Base-by-base conservation (phyloP, 768 basidiomycete genomes). In the Termitomyces heimii region DNA sequence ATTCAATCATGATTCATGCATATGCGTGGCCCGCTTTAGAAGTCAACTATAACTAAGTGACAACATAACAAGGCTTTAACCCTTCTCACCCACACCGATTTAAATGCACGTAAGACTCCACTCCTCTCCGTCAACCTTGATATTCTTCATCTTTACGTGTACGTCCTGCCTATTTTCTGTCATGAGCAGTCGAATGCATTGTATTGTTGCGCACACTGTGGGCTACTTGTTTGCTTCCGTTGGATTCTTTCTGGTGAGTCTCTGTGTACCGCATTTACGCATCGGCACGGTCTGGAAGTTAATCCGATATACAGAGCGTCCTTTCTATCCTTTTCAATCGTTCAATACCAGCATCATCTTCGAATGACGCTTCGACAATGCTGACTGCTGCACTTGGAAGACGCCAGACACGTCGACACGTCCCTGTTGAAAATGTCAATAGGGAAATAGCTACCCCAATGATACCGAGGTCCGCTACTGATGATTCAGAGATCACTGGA, bases 201-300 rank as follows among this genome's bases (percentile, higher is more conserved):
- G 67, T 20, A 56, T 70, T 3, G 55, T 69, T 28, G 65, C 71
- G n/a, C 68, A 63, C 60, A 60, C 61, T 29, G 71, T 65, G 20
- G 70, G 73, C n/a, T 66, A 70, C 42, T 50, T 73, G 20, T 71
- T 71, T 40, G 73, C 69, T 26, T 61, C 64, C 9, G 60, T 70
- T 34, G 75, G 75, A 2, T 72, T 75, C 55, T 66, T 65, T 43
- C 56, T 76, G 66, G 75, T 74, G 55, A 65, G 74, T 63, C 29
- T 45, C 46, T 26, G n/a, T n/a, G n/a, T n/a, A 4, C 32, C 47
- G 46, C 29, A 39, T 26, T 53, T 46, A 37, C 34, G 20, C 42
- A 18, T 8, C 10, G 12, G 16, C 4, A 22, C 32, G 37, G 46
- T 37, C 26, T n/a, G 31, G 26, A 65, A 22, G 24, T 44, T 50